These are phyloP conservation scores for Neonectria sp. DNA, from an alignment of 2,329 filamentous ascomycete species.

Conservation along the genomic window DNA sequence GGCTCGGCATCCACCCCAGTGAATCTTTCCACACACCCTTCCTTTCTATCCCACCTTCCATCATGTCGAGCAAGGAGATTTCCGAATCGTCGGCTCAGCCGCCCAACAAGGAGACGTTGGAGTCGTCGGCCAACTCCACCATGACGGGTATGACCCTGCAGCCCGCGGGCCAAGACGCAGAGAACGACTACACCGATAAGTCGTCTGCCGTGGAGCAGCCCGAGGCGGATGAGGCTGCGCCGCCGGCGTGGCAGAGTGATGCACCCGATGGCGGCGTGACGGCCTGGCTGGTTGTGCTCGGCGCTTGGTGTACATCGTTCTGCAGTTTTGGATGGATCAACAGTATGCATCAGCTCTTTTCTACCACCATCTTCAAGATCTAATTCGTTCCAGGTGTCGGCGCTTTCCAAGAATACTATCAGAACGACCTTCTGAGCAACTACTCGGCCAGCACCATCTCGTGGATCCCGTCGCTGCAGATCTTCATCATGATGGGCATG, in stretches of 20 bases:
- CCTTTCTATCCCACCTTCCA: not conserved
- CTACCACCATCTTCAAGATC: not conserved
- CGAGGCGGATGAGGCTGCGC: conserved; percentile 23
- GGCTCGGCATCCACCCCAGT: not conserved
- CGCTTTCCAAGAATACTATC: conserved; percentile 71
- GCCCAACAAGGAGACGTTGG: conserved; percentile 14
- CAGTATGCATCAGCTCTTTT: conserved; percentile 53
- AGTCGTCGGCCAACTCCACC: conserved; percentile 32
- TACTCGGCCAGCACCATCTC: conserved; percentile 69
- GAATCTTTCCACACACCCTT: not conserved
- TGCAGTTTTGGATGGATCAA: conserved; percentile 59
- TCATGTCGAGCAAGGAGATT: not conserved
- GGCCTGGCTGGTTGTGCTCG: conserved; percentile 57
- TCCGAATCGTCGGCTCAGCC: not conserved
- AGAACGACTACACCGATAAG: conserved; percentile 18
- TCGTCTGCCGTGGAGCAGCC: not conserved
- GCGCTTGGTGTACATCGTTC: conserved; percentile 56
- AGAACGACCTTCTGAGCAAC: conserved; percentile 60
- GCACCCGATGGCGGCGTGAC: conserved; percentile 43
- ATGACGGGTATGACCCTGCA: conserved; percentile 34
- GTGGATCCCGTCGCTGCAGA: conserved; percentile 72
- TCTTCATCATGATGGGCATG: conserved; percentile 67
- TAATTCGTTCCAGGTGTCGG: conserved; percentile 54
- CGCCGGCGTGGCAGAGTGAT: conserved; percentile 10
- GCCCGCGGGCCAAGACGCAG: conserved; percentile 9